phyloP scores from a whole-genome alignment of 345 rosid genomes.

The Arabidopsis thaliana region TAIR10.1 NC_003074.8:605501-606000 shows the following conservation, averaged over 20 bases:
- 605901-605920: not conserved
- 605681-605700: not conserved
- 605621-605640: not conserved
- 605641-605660: not conserved
- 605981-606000: conserved; percentile 30
- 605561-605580: not conserved
- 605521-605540: not conserved
- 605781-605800: not conserved
- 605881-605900: not conserved
- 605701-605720: conserved; percentile 3
- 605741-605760: not conserved
- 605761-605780: not conserved
- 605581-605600: not conserved
- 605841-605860: not conserved
- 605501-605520: not conserved
- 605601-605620: not conserved
- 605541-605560: not conserved
- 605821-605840: not conserved
- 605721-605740: not conserved
- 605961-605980: conserved; percentile 14
- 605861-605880: not conserved
- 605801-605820: not conserved
- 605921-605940: not conserved
- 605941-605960: not conserved
- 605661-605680: not conserved